Evolutionary conservation across 1,284 basidiomycete genomes (phyloP), one percentile per base, ranked within the genome.

Genomic region (Sanghuangporus sanghuang): DNA sequence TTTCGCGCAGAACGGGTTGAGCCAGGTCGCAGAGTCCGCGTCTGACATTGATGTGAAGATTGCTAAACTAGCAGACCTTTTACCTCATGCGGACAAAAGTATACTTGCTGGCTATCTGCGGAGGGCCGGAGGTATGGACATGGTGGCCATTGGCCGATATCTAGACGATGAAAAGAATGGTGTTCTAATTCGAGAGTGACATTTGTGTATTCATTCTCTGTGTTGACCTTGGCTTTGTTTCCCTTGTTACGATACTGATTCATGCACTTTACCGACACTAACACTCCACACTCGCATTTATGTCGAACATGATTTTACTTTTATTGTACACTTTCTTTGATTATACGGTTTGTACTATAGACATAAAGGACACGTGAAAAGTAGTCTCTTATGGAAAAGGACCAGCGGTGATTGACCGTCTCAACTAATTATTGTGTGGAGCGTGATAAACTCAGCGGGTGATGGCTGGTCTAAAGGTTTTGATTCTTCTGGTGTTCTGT

Each of bases 151-250:
- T 70, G 90, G 92, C 21, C 89, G 91, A 70, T 95, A 93, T 73
- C 77, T 95, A 36, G 92, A 94, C 68, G 93, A 95, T 69, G 91
- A 94, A 73, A 89, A 89, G 78, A 89, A 87, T 69, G 90, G 90
- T 23, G 81, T 40, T 14, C 49, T 65, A 27, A 42, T 38, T 38
- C 59, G 48, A 9, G 50, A 65, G 7, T 65, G 50, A 62, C n/a
- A 3, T 16, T 54, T 12, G 11, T 7, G 32, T 36, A n/a, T 48
- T 50, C 48, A 35, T 63, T 32, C 16, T 39, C 42, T 54, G n/a
- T 16, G 6, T 40, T 54, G 18, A 5, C 32, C 58, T 39, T 38
- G 49, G 9, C 27, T 63, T 35, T 9, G 2, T 50, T n/a, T 58
- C 36, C n/a, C 55, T 50, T 12, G 6, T 12, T 42, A 46, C 21